phyloP scores from a whole-genome alignment of 108 stramenopile genomes.

The Stephanodiscus minutulus region DNA sequence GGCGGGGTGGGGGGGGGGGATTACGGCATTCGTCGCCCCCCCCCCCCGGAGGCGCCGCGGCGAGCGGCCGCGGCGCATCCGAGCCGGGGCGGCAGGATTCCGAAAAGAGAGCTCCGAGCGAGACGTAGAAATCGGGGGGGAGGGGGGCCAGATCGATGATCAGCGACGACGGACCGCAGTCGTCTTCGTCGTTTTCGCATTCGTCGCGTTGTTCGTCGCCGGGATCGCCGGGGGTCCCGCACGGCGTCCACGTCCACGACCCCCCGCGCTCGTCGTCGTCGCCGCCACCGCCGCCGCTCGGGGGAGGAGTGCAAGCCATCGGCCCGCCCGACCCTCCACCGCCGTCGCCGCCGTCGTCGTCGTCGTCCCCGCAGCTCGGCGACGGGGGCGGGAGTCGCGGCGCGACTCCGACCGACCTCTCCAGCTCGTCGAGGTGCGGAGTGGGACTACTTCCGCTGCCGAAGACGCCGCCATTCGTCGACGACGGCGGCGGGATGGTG shows the following conservation, averaged over 20 bases:
- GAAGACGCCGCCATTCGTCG: background rate
- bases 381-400: background rate
- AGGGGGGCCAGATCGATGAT: too few species aligned
- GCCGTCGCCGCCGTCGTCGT: background rate
- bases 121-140: too few species aligned
- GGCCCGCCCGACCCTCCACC: too few species aligned
- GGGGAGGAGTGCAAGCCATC: too few species aligned
- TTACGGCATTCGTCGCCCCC: too few species aligned
- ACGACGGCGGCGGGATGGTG: background rate
- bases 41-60: background rate
- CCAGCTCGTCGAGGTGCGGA: conserved; percentile 42
- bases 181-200: background rate
- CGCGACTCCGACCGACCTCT: conserved; percentile 23
- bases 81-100: background rate
- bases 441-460: conserved; percentile 7
- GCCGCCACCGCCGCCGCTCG: background rate
- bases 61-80: background rate
- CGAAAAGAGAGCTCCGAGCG: too few species aligned
- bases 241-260: too few species aligned
- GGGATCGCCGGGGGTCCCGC: too few species aligned
- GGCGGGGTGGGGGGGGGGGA: too few species aligned
- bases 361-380: background rate
- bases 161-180: background rate
- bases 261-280: background rate
- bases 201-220: too few species aligned